phyloP scores from a whole-genome alignment of 2,329 filamentous ascomycete genomes.

The Chaetomiaceae sp. region DNA sequence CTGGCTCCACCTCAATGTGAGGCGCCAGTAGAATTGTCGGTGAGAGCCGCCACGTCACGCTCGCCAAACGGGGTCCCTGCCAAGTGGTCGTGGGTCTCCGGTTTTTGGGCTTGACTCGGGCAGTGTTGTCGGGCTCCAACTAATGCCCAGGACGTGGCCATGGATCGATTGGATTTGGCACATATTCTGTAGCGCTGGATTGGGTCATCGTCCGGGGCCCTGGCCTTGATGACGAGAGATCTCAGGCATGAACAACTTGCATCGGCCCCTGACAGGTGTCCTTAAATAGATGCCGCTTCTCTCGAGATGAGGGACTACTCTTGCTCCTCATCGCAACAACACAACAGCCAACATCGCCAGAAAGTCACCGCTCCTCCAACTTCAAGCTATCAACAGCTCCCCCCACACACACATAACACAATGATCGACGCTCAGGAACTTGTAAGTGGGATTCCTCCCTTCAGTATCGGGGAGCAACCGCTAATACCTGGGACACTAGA shows the following conservation, averaged over 20 bases:
- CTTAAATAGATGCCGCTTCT: slow-evolving; percentile 1
- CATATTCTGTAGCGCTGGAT: slow-evolving; percentile 12
- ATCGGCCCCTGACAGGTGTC: background rate
- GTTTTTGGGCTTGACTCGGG: slow-evolving; percentile 3
- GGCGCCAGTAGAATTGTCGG: slow-evolving; percentile 13
- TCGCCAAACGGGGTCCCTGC: slow-evolving; percentile 2
- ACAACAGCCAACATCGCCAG: background rate
- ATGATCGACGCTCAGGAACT: slow-evolving; percentile 18
- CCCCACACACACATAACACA: background rate
- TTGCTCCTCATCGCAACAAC: background rate
- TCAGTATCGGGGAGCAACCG: background rate
- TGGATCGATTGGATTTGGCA: slow-evolving; percentile 5
- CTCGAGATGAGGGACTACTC: background rate
- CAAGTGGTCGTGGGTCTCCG: slow-evolving; percentile 5
- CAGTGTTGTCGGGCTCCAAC: slow-evolving; percentile 15
- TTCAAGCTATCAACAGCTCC: background rate
- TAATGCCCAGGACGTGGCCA: slow-evolving; percentile 5
- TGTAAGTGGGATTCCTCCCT: slow-evolving; percentile 2
- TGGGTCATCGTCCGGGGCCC: background rate
- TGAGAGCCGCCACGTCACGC: slow-evolving; percentile 17
- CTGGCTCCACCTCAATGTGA: slow-evolving; percentile 7
- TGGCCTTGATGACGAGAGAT: background rate
- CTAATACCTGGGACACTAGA: slow-evolving; percentile 14
- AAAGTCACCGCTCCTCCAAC: background rate
- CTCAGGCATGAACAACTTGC: slow-evolving; percentile 9